Conservation (phyloP, 2,329 filamentous ascomycete species). For the Cercospora sp. region DNA sequence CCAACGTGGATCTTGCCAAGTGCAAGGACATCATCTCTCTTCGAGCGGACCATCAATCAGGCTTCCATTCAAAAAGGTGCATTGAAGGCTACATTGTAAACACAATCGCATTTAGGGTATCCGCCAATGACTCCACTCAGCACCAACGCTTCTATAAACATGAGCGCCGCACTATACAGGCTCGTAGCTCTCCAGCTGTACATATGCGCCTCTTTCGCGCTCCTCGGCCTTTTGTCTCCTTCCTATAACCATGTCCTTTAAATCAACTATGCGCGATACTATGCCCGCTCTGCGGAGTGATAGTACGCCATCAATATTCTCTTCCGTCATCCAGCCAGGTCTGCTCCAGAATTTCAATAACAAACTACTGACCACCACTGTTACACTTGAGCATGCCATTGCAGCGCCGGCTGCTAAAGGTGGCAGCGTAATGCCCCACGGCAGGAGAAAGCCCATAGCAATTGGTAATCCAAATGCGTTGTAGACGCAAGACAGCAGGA, state of each 20-base stretch:
- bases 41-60: neutral
- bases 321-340: conserved; percentile 72
- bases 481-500: conserved; percentile 90
- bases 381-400: conserved; percentile 89
- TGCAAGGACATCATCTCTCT: neutral
- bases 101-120: conserved; percentile 6
- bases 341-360: conserved; percentile 83
- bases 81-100: neutral
- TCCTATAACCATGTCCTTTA: conserved; percentile 27
- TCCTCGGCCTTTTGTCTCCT: conserved; percentile 40
- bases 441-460: conserved; percentile 94
- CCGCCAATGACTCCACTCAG: conserved; percentile 6
- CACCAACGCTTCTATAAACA: conserved; percentile 4
- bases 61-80: neutral
- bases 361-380: conserved; percentile 80
- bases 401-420: conserved; percentile 93
- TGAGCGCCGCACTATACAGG: conserved; percentile 7
- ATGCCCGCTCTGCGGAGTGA: conserved; percentile 16
- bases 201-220: conserved; percentile 45
- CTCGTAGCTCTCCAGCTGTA: conserved; percentile 44
- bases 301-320: conserved; percentile 18
- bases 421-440: conserved; percentile 81
- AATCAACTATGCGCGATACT: conserved; percentile 11
- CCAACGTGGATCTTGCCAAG: neutral
- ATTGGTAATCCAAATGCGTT: conserved; percentile 90